Conservation (phyloP, 345 rosid genomes). For the Dipteronia sinensis region DNA sequence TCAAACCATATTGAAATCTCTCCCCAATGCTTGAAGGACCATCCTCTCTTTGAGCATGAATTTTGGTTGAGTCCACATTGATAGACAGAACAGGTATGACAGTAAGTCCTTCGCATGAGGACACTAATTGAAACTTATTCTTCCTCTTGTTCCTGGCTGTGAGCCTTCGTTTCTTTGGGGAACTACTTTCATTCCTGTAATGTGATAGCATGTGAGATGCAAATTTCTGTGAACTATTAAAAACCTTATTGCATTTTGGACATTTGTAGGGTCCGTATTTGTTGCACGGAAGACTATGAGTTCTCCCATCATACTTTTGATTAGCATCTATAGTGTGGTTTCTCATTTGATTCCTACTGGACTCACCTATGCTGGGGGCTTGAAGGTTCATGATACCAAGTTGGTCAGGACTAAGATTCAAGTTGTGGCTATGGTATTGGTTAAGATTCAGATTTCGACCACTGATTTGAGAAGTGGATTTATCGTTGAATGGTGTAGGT, state of each 20-base stretch:
- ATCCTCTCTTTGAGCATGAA: too few species aligned
- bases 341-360: not conserved
- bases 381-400: not conserved
- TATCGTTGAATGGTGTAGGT: too few species aligned
- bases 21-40: too few species aligned
- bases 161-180: not conserved
- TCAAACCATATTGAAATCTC: too few species aligned
- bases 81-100: not conserved
- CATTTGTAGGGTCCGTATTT: not conserved
- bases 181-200: constrained; percentile 6
- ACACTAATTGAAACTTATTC: not conserved
- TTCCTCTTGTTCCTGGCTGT: constrained; percentile 5
- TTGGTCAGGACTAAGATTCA: not conserved
- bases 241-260: not conserved
- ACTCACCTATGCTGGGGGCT: not conserved
- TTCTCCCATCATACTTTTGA: constrained; percentile 2
- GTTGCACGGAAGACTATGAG: not conserved
- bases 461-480: too few species aligned
- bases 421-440: not conserved
- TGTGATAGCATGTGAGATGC: constrained; percentile 4
- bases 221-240: not conserved
- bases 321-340: not conserved
- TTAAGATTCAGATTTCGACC: not conserved
- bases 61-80: not conserved
- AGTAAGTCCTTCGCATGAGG: not conserved